Evolutionary conservation across 1,284 basidiomycete genomes (phyloP).

Genomic region (Cutaneotrichosporon daszewskae): DNA sequence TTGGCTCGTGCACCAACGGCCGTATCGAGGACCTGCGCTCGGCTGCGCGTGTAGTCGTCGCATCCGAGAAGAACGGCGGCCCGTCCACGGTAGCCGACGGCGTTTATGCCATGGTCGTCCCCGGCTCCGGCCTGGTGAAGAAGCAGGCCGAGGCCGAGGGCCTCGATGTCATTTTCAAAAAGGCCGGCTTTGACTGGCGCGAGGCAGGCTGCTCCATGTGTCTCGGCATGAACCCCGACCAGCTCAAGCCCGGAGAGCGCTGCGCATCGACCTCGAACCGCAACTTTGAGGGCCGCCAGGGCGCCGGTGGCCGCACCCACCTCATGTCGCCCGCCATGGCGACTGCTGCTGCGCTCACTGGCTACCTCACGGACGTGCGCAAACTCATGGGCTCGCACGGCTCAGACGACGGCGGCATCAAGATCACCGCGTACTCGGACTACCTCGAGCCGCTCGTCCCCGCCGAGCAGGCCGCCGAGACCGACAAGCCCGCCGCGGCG

Average conservation of each 20-base stretch:
- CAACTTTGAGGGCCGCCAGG: constrained; percentile 92
- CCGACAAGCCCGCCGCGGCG: constrained; percentile 49
- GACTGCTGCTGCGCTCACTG: constrained; percentile 84
- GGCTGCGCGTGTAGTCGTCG: constrained; percentile 72
- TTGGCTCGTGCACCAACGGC: constrained; percentile 94
- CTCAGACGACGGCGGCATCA: constrained; percentile 54
- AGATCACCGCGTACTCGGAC: constrained; percentile 63
- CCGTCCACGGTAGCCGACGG: constrained; percentile 63
- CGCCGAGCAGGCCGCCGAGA: constrained; percentile 48
- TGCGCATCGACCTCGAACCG: constrained; percentile 96
- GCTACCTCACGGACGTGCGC: constrained; percentile 81
- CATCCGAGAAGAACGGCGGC: constrained; percentile 43
- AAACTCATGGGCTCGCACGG: constrained; percentile 61
- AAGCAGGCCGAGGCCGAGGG: constrained; percentile 92
- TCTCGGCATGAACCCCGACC: constrained; percentile 95
- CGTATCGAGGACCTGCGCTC: constrained; percentile 93
- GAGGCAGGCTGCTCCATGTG: constrained; percentile 99
- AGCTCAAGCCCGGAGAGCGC: constrained; percentile 79
- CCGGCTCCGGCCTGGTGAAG: constrained; percentile 89
- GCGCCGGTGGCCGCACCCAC: constrained; percentile 87
- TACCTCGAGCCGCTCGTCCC: constrained; percentile 71
- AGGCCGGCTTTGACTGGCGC: constrained; percentile 94
- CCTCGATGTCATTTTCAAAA: constrained; percentile 81
- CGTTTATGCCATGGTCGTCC: constrained; percentile 90
- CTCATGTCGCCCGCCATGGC: constrained; percentile 94